Conservation (phyloP, 1,284 basidiomycete species). For the Boletus mariae region DNA sequence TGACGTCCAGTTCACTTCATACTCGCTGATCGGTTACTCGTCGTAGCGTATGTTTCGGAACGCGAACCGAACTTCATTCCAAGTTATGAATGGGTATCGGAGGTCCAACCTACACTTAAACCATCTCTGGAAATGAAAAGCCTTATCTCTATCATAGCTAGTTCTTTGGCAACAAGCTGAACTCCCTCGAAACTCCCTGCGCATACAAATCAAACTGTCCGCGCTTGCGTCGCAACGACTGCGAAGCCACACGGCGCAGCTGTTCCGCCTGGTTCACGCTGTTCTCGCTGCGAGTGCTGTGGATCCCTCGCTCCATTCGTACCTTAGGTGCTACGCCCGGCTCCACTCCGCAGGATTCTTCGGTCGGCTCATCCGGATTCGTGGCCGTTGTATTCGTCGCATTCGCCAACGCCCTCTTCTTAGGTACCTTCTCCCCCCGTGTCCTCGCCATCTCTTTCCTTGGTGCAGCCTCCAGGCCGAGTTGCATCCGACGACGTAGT, state of each 20-base stretch:
- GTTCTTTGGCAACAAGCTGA: conserved; percentile 14
- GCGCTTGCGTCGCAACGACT: conserved; percentile 10
- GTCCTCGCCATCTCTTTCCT: conserved; percentile 4
- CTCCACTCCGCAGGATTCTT: not conserved
- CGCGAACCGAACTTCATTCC: no score
- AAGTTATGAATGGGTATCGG: not conserved
- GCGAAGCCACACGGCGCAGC: not conserved
- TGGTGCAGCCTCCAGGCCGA: not conserved
- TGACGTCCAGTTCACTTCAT: not conserved
- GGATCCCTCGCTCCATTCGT: not conserved
- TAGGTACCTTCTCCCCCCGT: conserved; percentile 2
- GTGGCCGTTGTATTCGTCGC: conserved; percentile 13
- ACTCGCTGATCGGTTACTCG: no score
- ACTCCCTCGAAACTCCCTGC: conserved; percentile 10
- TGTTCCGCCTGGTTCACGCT: not conserved
- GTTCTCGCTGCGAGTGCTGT: conserved; percentile 19
- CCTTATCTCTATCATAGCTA: not conserved
- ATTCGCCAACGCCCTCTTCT: conserved; percentile 16
- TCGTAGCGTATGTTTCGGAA: no score
- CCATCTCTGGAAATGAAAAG: no score
- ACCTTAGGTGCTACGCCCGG: not conserved
- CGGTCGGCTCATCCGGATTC: not conserved
- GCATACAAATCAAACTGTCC: conserved; percentile 18
- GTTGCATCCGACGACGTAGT: conserved; percentile 17
- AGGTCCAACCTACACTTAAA: no score